phyloP scores from a whole-genome alignment of 2,329 filamentous ascomycete genomes.

The Trichoderma sp. region DNA sequence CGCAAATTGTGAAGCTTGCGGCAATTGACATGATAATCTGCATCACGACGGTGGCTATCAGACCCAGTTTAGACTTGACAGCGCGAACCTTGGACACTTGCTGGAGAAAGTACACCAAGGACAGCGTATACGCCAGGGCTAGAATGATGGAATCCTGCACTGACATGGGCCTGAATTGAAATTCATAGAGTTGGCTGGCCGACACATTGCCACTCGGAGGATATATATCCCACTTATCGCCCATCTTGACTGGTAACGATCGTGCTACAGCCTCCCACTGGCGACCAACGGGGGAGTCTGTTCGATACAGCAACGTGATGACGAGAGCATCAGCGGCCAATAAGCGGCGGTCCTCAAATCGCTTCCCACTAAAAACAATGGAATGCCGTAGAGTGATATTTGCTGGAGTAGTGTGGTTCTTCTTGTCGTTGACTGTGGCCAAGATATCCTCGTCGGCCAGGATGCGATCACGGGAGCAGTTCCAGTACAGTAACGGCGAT shows the following conservation, averaged over 20 bases:
- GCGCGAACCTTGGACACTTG: slow-evolving; percentile 69
- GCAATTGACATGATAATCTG: slow-evolving; percentile 72
- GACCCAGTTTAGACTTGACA: slow-evolving; percentile 71
- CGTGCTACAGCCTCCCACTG: slow-evolving; percentile 63
- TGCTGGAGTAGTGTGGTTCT: slow-evolving; percentile 61
- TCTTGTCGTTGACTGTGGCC: slow-evolving; percentile 65
- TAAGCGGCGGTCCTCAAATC: slow-evolving; percentile 65
- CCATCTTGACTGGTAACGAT: slow-evolving; percentile 48
- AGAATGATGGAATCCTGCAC: slow-evolving; percentile 62
- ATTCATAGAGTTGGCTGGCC: slow-evolving; percentile 68
- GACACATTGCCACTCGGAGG: slow-evolving; percentile 55
- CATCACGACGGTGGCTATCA: slow-evolving; percentile 67
- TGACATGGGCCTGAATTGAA: slow-evolving; percentile 74
- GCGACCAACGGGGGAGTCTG: slow-evolving; percentile 61
- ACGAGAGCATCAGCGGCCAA: slow-evolving; percentile 75
- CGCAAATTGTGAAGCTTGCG: slow-evolving; percentile 78
- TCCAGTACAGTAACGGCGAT: slow-evolving; percentile 81
- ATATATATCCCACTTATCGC: slow-evolving; percentile 63
- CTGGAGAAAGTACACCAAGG: slow-evolving; percentile 62
- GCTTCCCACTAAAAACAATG: slow-evolving; percentile 79
- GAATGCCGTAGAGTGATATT: slow-evolving; percentile 75
- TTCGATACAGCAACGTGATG: slow-evolving; percentile 70
- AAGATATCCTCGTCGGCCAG: slow-evolving; percentile 62
- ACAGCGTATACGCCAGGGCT: slow-evolving; percentile 62
- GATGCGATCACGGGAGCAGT: slow-evolving; percentile 60